Conservation (phyloP, 1,284 basidiomycete species). For the Melampsora larici-populina region DNA sequence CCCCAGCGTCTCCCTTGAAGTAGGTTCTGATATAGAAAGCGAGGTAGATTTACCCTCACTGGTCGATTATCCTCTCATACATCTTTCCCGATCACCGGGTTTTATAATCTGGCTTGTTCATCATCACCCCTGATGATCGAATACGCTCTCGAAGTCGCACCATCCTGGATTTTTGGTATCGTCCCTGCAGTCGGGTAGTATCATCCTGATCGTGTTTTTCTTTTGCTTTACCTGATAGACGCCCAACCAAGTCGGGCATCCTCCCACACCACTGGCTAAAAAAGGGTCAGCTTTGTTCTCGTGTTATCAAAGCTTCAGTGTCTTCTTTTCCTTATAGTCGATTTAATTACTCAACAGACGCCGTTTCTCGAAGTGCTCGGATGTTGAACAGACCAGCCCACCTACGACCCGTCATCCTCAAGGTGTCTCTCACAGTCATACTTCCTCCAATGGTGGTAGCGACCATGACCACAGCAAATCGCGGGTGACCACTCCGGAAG, state of each 20-base stretch:
- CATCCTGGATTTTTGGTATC: not conserved
- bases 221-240: not conserved
- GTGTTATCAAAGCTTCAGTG: not conserved
- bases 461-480: not conserved
- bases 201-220: not conserved
- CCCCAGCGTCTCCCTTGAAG: not conserved
- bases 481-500: slow-evolving; percentile 12
- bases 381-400: not conserved
- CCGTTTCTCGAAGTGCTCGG: not conserved
- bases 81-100: not conserved
- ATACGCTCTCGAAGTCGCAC: not conserved
- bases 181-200: not conserved
- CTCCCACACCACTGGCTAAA: not conserved
- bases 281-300: not conserved
- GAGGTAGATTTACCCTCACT: not conserved
- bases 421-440: not conserved
- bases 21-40: not conserved
- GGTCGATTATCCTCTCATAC: not conserved
- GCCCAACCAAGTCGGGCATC: not conserved
- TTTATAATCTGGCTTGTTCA: not conserved
- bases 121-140: not conserved
- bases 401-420: not conserved
- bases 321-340: not conserved
- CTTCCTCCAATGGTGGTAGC: not conserved
- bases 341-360: not conserved